Percentiles rank a stretch among this genome's conserved stretches.
Evolutionary conservation across 2,329 filamentous ascomycete genomes (phyloP).

Genomic region (Ilyonectria robusta): DNA sequence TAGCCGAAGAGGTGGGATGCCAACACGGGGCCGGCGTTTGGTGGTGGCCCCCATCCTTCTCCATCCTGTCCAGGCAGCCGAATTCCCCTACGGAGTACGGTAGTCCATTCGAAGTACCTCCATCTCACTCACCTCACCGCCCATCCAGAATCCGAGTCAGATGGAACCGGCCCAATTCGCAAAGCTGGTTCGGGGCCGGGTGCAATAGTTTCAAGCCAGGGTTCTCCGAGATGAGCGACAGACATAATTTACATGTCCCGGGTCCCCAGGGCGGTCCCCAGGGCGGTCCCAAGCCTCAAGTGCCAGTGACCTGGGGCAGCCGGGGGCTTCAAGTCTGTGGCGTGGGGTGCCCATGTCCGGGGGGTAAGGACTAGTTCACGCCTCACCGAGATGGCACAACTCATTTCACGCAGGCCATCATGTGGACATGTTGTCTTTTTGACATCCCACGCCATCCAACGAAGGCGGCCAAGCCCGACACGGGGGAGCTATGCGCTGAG

Average conservation of each 20-base stretch:
- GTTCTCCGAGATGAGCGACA: constrained; percentile 31
- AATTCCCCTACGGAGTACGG: constrained; percentile 31
- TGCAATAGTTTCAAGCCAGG: constrained; percentile 21
- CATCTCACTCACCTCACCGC: constrained; percentile 33
- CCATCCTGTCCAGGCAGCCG: constrained; percentile 44
- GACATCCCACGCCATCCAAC: constrained; percentile 35
- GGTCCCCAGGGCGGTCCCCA: constrained; percentile 11
- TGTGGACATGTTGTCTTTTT: constrained; percentile 37
- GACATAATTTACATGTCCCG: constrained; percentile 37
- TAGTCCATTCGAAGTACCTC: constrained; percentile 12
- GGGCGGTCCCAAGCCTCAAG: constrained; percentile 12
- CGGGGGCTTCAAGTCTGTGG: constrained; percentile 29
- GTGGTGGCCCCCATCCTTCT: constrained; percentile 25
- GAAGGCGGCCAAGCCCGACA: constrained; percentile 31
- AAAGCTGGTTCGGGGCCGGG: constrained; percentile 19
- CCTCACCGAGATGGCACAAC: constrained; percentile 40
- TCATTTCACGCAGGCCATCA: constrained; percentile 35
- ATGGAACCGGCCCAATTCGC: constrained; percentile 29
- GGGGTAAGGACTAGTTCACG: constrained; percentile 20
- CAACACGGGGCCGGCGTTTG: constrained; percentile 19
- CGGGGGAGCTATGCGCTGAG: constrained; percentile 21
- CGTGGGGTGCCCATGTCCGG: constrained; percentile 36
- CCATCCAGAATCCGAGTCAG: constrained; percentile 27
- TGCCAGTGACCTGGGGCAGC: constrained; percentile 11
- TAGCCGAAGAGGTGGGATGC: constrained; percentile 29